These are phyloP conservation scores for Jimgerdemannia lactiflua DNA, from an alignment of 192 early-diverging fungal species.

Conservation along the genomic window DNA sequence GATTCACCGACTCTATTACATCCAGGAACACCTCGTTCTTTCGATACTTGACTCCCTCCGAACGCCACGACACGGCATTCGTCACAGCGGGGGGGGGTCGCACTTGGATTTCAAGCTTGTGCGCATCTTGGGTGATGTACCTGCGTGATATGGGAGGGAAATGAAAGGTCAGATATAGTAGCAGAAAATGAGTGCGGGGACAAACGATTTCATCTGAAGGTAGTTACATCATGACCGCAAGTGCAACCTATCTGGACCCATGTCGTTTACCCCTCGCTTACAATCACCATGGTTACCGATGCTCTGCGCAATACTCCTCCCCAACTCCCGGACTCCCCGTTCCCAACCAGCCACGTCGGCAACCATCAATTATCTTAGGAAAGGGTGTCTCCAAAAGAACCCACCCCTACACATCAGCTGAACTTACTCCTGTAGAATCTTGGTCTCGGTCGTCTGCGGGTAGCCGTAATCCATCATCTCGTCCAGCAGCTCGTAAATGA, in stretches of 20 bases:
- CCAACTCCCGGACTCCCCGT: too few species aligned
- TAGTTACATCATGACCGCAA: too few species aligned
- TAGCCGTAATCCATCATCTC: conserved; percentile 95
- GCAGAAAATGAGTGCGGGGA: background rate
- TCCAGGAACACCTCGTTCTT: conserved; percentile 80
- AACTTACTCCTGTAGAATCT: conserved; percentile 74
- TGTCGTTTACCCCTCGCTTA: too few species aligned
- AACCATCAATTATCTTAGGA: too few species aligned
- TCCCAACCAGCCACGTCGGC: too few species aligned
- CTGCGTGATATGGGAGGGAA: conserved; percentile 14
- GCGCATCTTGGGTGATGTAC: conserved; percentile 97
- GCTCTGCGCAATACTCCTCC: background rate
- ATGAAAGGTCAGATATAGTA: background rate
- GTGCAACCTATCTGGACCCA: too few species aligned
- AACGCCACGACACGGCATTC: conserved; percentile 68
- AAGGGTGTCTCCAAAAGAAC: too few species aligned
- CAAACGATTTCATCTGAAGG: too few species aligned
- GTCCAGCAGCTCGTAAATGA: conserved; percentile 87
- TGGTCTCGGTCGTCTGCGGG: conserved; percentile 86
- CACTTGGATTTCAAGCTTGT: conserved; percentile 88
- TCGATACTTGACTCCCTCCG: conserved; percentile 67
- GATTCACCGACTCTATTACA: conserved; percentile 72
- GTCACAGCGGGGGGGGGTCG: conserved; percentile 87
- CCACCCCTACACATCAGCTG: too few species aligned
- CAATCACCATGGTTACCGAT: too few species aligned